phyloP scores from a whole-genome alignment of 2,329 filamentous ascomycete genomes.

The Penicillium expansum region DNA sequence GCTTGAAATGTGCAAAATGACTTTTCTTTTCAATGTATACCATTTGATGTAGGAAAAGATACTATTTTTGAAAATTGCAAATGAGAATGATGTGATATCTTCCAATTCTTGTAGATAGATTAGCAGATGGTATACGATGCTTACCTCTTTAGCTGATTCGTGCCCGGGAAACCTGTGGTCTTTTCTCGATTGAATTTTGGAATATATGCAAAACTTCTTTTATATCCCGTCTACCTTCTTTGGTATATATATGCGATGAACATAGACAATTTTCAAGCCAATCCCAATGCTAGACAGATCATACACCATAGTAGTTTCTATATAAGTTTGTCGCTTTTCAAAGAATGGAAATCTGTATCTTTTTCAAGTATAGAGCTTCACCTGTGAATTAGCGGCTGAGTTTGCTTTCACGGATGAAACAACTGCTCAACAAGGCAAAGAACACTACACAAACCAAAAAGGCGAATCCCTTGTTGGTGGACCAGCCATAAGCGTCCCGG shows the following conservation, averaged over 20 bases:
- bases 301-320: not conserved
- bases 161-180: not conserved
- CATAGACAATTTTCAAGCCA: not conserved
- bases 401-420: conserved; percentile 59
- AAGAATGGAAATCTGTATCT: not conserved
- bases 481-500: conserved; percentile 62
- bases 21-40: too few relatives aligned
- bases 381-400: conserved; percentile 39
- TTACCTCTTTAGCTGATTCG: not conserved
- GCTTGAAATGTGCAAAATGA: too few relatives aligned
- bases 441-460: conserved; percentile 52
- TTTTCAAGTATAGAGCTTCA: not conserved
- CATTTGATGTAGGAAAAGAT: too few relatives aligned
- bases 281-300: not conserved
- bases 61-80: too few relatives aligned
- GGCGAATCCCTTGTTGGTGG: conserved; percentile 52
- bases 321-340: not conserved
- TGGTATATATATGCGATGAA: not conserved
- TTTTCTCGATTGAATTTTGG: not conserved
- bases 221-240: not conserved
- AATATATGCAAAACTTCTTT: not conserved
- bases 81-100: not conserved
- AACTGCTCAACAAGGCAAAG: conserved; percentile 45
- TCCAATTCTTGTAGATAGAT: not conserved
- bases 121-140: too few relatives aligned